Percentiles rank a stretch among this genome's conserved stretches.
Conservation (phyloP, 2,329 filamentous ascomycete genomes). For the Aspergillus pseudoterreus region DNA sequence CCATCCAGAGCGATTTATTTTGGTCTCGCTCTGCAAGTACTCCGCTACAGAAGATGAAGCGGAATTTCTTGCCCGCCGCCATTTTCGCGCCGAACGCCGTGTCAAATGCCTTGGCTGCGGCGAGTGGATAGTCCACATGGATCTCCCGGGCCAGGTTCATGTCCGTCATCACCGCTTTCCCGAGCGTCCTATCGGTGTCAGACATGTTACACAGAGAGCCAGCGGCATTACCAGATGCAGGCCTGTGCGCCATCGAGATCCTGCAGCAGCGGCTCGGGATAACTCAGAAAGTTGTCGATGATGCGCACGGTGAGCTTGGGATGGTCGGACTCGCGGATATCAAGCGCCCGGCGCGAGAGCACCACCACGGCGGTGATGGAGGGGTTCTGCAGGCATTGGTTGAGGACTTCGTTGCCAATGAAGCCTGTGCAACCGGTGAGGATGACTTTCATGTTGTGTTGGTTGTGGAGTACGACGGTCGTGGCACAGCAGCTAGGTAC, state of each 20-base stretch:
- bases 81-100: background rate
- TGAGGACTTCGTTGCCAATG: constrained; percentile 53
- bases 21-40: constrained; percentile 39
- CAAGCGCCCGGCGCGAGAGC: constrained; percentile 48
- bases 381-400: constrained; percentile 48
- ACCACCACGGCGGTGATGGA: constrained; percentile 52
- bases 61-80: constrained; percentile 26
- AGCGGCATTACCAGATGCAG: background rate
- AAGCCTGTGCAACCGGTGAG: constrained; percentile 58
- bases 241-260: background rate
- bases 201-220: background rate
- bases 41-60: constrained; percentile 42
- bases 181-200: background rate
- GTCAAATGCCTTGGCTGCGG: background rate
- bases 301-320: constrained; percentile 51
- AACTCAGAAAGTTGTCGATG: constrained; percentile 53
- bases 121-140: background rate
- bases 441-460: constrained; percentile 54
- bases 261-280: constrained; percentile 32
- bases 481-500: too few relatives aligned
- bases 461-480: background rate
- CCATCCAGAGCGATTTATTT: constrained; percentile 36
- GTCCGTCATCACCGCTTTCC: background rate
- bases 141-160: background rate
- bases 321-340: constrained; percentile 30